phyloP scores from a whole-genome alignment of 2,329 filamentous ascomycete species.

The Tolypocladium inflatum region DNA sequence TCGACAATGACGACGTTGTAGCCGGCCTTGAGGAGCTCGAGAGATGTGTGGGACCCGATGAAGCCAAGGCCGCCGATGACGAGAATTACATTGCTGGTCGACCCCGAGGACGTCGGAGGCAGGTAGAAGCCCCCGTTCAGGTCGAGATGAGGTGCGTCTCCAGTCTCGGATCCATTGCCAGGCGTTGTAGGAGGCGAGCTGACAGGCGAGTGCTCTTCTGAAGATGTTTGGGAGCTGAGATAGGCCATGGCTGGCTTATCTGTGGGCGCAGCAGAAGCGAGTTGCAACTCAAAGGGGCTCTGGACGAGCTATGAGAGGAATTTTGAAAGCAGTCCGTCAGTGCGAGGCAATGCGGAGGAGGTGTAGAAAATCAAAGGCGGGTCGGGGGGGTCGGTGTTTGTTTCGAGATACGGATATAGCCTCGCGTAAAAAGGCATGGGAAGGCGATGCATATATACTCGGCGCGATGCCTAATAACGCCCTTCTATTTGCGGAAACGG shows the following conservation, averaged over 20 bases:
- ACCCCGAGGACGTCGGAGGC: neutral
- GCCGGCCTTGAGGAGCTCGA: constrained; percentile 43
- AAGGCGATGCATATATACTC: neutral
- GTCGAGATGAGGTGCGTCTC: neutral
- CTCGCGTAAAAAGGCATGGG: neutral
- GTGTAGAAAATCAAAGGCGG: neutral
- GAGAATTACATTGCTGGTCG: constrained; percentile 23
- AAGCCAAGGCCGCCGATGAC: constrained; percentile 45
- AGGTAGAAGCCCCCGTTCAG: neutral
- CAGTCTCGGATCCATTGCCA: constrained; percentile 8
- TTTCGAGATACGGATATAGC: neutral
- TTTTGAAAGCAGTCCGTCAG: neutral
- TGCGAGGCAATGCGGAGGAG: neutral
- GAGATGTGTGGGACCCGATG: constrained; percentile 45
- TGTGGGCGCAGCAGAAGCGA: neutral
- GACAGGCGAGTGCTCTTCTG: constrained; percentile 6
- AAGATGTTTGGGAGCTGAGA: constrained; percentile 6
- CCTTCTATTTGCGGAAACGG: neutral
- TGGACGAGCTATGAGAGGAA: neutral
- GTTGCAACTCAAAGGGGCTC: neutral
- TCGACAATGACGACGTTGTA: constrained; percentile 42
- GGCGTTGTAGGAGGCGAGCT: constrained; percentile 10
- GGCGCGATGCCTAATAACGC: neutral
- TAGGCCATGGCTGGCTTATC: constrained; percentile 5
- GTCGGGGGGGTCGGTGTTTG: neutral